Evolutionary conservation across 2,329 filamentous ascomycete genomes (phyloP).

Genomic region (Alternaria novae-zelandiae): DNA sequence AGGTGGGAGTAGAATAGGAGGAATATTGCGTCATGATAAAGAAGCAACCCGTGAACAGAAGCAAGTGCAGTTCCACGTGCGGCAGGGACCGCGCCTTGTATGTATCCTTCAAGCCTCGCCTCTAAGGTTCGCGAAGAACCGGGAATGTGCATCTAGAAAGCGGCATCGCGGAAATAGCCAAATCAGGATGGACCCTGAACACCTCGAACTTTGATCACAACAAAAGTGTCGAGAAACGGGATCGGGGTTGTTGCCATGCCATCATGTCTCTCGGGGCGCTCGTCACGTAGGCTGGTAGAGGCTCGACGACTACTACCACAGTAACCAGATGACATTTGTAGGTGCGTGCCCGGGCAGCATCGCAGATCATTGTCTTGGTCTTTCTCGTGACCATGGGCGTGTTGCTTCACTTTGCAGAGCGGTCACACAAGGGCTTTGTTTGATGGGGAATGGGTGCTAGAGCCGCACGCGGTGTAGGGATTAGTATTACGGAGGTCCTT

Average conservation of each 20-base stretch:
- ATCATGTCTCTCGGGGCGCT: not conserved
- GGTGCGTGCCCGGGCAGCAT: not conserved
- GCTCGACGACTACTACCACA: not conserved
- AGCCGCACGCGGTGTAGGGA: slow-evolving; percentile 3
- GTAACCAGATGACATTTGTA: slow-evolving; percentile 2
- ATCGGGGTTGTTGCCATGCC: not conserved
- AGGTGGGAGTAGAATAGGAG: not conserved
- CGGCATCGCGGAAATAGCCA: not conserved
- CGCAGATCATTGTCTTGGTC: not conserved
- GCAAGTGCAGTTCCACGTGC: slow-evolving; percentile 1
- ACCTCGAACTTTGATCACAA: not conserved
- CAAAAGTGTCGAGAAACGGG: not conserved
- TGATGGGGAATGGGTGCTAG: not conserved
- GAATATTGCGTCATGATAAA: not conserved
- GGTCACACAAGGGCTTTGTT: not conserved
- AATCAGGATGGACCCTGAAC: not conserved
- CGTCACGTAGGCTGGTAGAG: not conserved
- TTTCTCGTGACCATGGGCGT: slow-evolving; percentile 1
- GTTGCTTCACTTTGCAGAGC: slow-evolving; percentile 6
- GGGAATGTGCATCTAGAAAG: not conserved
- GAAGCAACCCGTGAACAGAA: not conserved
- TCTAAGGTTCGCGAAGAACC: not conserved
- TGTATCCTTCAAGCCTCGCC: too few species aligned
- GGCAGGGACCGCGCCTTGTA: slow-evolving; percentile 2
- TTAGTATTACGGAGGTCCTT: not conserved